Evolutionary conservation across 2,329 filamentous ascomycete species (phyloP).

Genomic region (Blumeriella jaapii): DNA sequence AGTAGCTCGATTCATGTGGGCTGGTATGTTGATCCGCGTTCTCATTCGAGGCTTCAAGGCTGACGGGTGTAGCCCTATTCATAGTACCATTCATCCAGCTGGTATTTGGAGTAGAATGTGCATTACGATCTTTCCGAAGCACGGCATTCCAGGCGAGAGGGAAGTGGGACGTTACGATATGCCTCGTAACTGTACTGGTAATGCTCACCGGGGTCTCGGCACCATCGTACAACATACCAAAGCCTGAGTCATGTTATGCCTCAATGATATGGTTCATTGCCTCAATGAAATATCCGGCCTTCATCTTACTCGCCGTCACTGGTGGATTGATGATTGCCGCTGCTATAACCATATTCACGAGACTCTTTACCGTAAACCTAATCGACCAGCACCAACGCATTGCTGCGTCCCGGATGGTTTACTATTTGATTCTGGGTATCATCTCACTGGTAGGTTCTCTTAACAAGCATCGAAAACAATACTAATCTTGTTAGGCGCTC

Average conservation of each 20-base stretch:
- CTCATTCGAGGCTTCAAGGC: not conserved
- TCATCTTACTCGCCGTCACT: constrained; percentile 41
- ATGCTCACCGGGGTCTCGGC: constrained; percentile 45
- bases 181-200: constrained; percentile 38
- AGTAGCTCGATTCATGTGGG: constrained; percentile 47
- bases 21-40: constrained; percentile 36
- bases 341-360: constrained; percentile 43
- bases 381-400: constrained; percentile 49
- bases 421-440: constrained; percentile 45
- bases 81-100: constrained; percentile 54
- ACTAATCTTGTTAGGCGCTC: constrained; percentile 36
- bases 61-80: constrained; percentile 46
- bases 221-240: constrained; percentile 42
- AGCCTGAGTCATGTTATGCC: constrained; percentile 52
- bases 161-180: constrained; percentile 49
- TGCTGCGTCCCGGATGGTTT: constrained; percentile 57
- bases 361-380: constrained; percentile 40
- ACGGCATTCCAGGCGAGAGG: constrained; percentile 46
- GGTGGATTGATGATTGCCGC: constrained; percentile 39
- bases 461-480: constrained; percentile 3
- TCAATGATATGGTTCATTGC: constrained; percentile 57
- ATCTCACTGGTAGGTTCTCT: constrained; percentile 43
- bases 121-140: constrained; percentile 41
- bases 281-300: constrained; percentile 45
- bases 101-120: constrained; percentile 52